Percentiles rank a stretch among this genome's conserved stretches.
These are phyloP conservation scores for Poa annua DNA, from an alignment of 176 grass and related monocot genomes.

Conservation along the genomic window DNA sequence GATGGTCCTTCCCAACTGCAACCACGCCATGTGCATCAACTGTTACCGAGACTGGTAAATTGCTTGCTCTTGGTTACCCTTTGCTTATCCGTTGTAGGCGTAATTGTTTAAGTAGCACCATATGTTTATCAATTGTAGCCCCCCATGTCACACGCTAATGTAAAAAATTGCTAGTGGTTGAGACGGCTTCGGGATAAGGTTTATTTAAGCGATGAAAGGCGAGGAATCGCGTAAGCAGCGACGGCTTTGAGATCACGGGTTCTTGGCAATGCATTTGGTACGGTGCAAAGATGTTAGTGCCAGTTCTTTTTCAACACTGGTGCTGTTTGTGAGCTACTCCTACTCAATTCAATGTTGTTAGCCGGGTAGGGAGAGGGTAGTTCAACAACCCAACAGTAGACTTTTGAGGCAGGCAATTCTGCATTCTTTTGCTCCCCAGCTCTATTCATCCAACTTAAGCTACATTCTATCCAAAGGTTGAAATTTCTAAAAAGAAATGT, in stretches of 20 bases:
- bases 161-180: constrained; percentile 44
- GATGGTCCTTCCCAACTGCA: constrained; percentile 94
- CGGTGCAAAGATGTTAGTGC: constrained; percentile 5
- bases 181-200: constrained; percentile 28
- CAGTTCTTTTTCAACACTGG: constrained; percentile 14
- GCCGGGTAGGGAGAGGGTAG: constrained; percentile 28
- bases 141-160: constrained; percentile 39
- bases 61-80: constrained; percentile 8
- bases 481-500: background rate
- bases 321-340: constrained; percentile 38
- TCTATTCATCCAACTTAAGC: constrained; percentile 19
- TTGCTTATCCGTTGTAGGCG: constrained; percentile 46
- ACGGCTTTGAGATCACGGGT: constrained; percentile 31
- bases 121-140: constrained; percentile 47
- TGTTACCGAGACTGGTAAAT: constrained; percentile 96
- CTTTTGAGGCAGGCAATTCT: background rate
- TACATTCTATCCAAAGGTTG: constrained; percentile 25
- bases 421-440: background rate
- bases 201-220: constrained; percentile 17
- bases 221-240: constrained; percentile 24
- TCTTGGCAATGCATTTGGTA: constrained; percentile 15
- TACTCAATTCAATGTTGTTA: constrained; percentile 21
- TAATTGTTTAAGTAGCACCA: constrained; percentile 16
- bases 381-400: constrained; percentile 40
- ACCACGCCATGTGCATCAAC: constrained; percentile 95